Base-by-base conservation (phyloP, 768 basidiomycete genomes). In the Galerina sulciceps region DNA sequence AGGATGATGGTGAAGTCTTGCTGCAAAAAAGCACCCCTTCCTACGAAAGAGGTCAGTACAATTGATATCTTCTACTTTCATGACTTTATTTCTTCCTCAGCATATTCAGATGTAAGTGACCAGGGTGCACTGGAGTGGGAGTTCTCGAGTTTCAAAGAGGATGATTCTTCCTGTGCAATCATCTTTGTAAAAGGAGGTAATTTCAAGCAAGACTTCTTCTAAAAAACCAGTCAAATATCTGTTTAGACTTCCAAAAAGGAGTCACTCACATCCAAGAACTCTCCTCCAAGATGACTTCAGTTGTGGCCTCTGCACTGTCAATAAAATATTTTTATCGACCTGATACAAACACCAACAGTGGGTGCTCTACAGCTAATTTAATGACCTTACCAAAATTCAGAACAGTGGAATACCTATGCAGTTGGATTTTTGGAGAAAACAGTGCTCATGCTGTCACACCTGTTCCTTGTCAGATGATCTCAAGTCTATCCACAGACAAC, bases 381-480 rank as follows among this genome's bases (percentile, higher is more conserved):
- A 23, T 26, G 18, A 1, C 31, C 17, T 36, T 3, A 23, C 36
- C 43, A 37, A 43, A 38, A 10, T 53, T 37, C 10, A 11, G 4
- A 15, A 13, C 53, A 75, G 73, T 65, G 35, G 54, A 55, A 6
- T 55, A 60, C 38, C 53, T 74, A 0, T 66, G 58, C 40, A 54
- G 67, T 11, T n/a, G 40, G 15, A 58, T 79, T 36, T 76, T 79
- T 58, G 66, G 67, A 31, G 56, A 55, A 43, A 57, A 65, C 2
- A n/a, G 45, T 35, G 18, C 31, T 53, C 76, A 76, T 11, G 75
- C 84, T 9, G 69, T 76, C 10, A 86, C 83, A 10, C 66, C 69
- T 20, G 76, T 90, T 49, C 85, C 87, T 2, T 87, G 84, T 64
- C 73, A 78, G 36, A 66, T 64, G 44, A 81, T 90, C 44, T 76